phyloP scores from a whole-genome alignment of 305 asterid species.

The Fraxinus sp. region DNA sequence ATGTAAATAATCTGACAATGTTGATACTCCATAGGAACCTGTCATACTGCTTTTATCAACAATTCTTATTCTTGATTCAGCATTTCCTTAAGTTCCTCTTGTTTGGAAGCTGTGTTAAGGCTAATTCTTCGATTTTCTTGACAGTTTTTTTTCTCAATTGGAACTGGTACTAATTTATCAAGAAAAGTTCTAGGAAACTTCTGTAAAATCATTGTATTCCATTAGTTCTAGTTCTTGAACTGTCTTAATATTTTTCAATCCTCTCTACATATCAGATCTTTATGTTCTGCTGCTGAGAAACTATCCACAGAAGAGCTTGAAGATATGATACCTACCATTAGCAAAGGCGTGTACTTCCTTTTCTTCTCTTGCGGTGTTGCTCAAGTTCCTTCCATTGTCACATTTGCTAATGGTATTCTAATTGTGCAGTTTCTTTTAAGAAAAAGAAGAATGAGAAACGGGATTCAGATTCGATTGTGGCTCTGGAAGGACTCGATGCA shows the following conservation, averaged over 20 bases:
- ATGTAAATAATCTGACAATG: background rate
- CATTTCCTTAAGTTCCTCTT: background rate
- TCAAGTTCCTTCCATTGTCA: background rate
- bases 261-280: conserved; percentile 48
- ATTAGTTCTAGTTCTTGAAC: background rate
- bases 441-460: conserved; percentile 40
- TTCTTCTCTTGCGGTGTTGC: conserved; percentile 6
- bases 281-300: conserved; percentile 71
- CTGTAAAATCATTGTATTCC: background rate
- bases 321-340: conserved; percentile 44
- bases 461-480: conserved; percentile 37
- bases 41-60: background rate
- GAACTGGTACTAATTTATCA: background rate
- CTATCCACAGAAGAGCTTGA: conserved; percentile 57
- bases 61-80: background rate
- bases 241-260: conserved; percentile 10
- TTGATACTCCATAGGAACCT: background rate
- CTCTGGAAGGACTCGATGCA: conserved; percentile 66
- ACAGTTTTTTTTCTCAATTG: background rate
- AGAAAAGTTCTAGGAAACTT: background rate
- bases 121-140: background rate
- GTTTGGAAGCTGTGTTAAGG: background rate
- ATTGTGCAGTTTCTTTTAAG: conserved; percentile 47
- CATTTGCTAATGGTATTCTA: conserved; percentile 8
- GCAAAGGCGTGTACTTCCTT: conserved; percentile 41